Evolutionary conservation across 2,329 filamentous ascomycete genomes (phyloP).

Genomic region (Aspergillus udagawae): DNA sequence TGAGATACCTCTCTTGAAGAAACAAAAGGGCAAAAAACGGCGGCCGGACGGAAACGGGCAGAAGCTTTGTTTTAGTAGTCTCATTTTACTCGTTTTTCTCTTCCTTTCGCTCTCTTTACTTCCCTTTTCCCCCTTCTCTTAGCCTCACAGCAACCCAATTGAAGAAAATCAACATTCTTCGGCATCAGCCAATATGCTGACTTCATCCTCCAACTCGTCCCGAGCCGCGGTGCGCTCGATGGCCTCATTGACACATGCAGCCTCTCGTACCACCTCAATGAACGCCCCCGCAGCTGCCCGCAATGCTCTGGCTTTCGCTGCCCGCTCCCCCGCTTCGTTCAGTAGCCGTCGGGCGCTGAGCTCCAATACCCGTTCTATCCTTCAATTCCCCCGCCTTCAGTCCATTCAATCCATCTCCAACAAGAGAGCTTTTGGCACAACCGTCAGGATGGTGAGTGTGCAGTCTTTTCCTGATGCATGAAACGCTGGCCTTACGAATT

Average conservation of each 20-base stretch:
- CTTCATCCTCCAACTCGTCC: conserved; percentile 23
- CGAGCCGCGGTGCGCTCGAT: conserved; percentile 38
- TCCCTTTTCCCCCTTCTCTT: conserved; percentile 1
- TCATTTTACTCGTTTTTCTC: not conserved
- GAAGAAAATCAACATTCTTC: conserved; percentile 4
- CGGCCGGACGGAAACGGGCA: not conserved
- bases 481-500: not conserved
- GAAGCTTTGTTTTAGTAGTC: not conserved
- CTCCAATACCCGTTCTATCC: conserved; percentile 26
- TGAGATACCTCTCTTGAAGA: not conserved
- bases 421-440: conserved; percentile 36
- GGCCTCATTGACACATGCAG: conserved; percentile 34
- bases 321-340: conserved; percentile 27
- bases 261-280: conserved; percentile 21
- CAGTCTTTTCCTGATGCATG: conserved; percentile 1
- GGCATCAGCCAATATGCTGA: conserved; percentile 30
- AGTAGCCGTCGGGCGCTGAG: conserved; percentile 26
- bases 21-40: conserved; percentile 1
- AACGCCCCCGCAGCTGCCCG: conserved; percentile 33
- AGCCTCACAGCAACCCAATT: not conserved
- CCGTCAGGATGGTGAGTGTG: conserved; percentile 34
- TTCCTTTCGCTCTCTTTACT: not conserved
- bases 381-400: conserved; percentile 36
- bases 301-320: conserved; percentile 23
- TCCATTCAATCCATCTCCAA: conserved; percentile 25